Evolutionary conservation across 805 yeast species (phyloP), one percentile per base, ranked within the genome.

Genomic region (Schwanniomyces polymorphus): DNA sequence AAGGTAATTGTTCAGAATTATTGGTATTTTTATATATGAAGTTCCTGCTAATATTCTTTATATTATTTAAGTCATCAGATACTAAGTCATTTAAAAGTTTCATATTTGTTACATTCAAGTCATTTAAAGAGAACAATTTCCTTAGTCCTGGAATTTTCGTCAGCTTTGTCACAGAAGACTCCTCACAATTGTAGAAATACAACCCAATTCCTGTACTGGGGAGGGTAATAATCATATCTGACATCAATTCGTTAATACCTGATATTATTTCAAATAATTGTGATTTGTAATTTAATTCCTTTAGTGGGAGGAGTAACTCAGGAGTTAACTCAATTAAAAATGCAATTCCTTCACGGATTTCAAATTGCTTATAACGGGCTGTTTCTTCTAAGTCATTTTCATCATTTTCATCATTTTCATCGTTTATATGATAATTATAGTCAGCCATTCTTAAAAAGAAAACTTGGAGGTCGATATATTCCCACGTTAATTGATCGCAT

Each of bases 171-270:
- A 11, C 68, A 52, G 57, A 44, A 0, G 74, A 65, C 45, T 45
- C 69, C 43, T 52, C 56, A 63, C 79, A 78, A 58, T 79, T 81
- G 65, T 79, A 81, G 12, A 86, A 59, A 56, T 84, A 80, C 41
- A 91, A 79, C 0, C 97, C 97, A 23, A 89, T 70, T 0, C 89
- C 91, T 1, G 92, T 85, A 39, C 74, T 72, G 1, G 91, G 88
- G 33, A 80, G 65, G 0, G 85, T 75, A 28, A 86, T 81, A 1
- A 86, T 81, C 47, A 88, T 69, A 42, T 82, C 85, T 3, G 84
- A 73, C 67, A 90, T 78, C 29, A 89, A 67, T n/a, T 80, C 82
- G 44, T 76, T 70, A 6, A 88, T 70, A 1, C 86, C 75, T 11
- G 73, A 72, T 14, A 91, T 58, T 8, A 86, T 81, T 50, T 76